Conservation (phyloP, 768 basidiomycete genomes). For the Collybia nuda region DNA sequence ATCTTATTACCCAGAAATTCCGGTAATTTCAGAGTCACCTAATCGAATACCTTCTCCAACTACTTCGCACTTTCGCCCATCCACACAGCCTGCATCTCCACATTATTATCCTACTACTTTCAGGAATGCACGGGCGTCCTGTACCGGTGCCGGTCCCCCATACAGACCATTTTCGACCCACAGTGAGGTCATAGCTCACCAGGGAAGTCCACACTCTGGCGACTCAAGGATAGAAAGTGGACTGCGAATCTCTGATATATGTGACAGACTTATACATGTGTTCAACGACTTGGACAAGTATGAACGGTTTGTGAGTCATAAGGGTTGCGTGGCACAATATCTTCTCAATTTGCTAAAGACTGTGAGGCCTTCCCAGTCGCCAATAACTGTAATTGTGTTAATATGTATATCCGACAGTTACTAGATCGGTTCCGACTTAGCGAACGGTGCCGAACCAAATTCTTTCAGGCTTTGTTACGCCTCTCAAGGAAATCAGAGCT, state of each 20-base stretch:
- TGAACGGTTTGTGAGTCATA: conserved; percentile 14
- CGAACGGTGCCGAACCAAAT: conserved; percentile 9
- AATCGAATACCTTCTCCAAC: too few species aligned
- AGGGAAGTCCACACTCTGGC: too few species aligned
- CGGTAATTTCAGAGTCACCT: too few species aligned
- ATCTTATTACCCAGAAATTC: too few species aligned
- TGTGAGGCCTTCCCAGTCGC: conserved; percentile 9
- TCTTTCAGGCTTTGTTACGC: conserved; percentile 18
- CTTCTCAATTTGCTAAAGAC: conserved; percentile 24
- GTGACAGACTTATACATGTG: conserved; percentile 8
- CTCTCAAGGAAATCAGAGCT: conserved; percentile 23
- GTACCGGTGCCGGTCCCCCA: too few species aligned
- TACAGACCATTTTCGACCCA: too few species aligned
- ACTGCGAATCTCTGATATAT: conserved; percentile 10
- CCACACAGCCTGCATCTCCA: too few species aligned
- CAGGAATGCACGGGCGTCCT: too few species aligned
- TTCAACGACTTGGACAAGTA: conserved; percentile 17
- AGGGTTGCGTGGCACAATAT: conserved; percentile 13
- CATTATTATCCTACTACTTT: too few species aligned
- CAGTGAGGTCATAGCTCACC: too few species aligned
- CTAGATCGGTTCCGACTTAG: conserved; percentile 16
- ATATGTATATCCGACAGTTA: conserved; percentile 9
- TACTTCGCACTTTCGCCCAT: too few species aligned
- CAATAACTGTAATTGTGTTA: not conserved
- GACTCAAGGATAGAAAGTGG: not conserved